Evolutionary conservation across 2,329 filamentous ascomycete species (phyloP), one percentile per base, ranked within the genome.

Genomic region (Paraphoma chrysanthemicola): DNA sequence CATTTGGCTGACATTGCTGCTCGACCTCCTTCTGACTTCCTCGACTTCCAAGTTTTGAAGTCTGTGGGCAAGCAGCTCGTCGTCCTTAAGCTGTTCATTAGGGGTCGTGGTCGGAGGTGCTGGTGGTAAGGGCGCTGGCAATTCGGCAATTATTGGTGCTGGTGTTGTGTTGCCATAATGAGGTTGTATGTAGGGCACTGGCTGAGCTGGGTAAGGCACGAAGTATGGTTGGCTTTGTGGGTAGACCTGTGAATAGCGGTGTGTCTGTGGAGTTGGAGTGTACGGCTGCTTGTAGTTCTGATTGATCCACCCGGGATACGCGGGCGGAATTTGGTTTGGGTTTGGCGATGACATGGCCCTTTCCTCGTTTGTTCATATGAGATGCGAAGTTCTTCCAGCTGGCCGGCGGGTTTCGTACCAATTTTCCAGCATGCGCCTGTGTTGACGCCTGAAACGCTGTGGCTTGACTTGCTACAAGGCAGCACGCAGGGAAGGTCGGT

Each of bases 21-120:
- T 67, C 12, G 67, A 71, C 50, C 56, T 61, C 30, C 56, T 57
- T 44, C 67, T 49, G 8, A 60, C 62, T 33, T 70, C 68, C 28
- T 61, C 57, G 1, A 74, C 45, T 42, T 75, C 71, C n/a, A 74
- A 56, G 7, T 70, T 56, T 18, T 68, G 64, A 11, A 75, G 53
- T 44, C 60, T 68, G 30, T 61, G 67, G 17, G 72, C 72, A 8
- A 75, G 61, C 23, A 65, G 51, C 54, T 71, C 68, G 54, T 75
- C 72, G 38, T 73, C 64, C 18, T 55, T 71, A 28, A 74, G 42
- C 31, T 75, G 71, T 48, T 69, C 57, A n/a, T 62, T 51, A 3
- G 71, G 42, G 11, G 71, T 73, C 12, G 63, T 62, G 7, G 69
- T 74, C 14, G 55, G 60, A 36, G 68, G 70, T 12, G 63, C 66